Conservation (phyloP, 2,329 filamentous ascomycete species). For the Orbilia oligospora region DNA sequence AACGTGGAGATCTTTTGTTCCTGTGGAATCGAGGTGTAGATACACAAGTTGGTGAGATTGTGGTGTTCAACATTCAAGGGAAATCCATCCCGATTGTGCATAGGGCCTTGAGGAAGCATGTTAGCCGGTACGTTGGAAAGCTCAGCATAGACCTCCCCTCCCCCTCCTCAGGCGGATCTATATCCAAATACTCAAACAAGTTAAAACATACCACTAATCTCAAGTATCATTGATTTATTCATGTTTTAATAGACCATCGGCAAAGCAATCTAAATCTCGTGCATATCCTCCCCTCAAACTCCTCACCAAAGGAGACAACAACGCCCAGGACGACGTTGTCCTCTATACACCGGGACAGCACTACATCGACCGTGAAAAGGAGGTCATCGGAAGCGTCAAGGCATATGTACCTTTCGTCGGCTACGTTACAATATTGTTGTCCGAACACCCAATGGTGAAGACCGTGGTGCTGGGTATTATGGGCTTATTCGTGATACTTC, state of each 20-base stretch:
- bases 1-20: conserved; percentile 81
- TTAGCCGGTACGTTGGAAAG: conserved; percentile 70
- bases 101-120: conserved; percentile 82
- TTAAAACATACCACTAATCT: neutral
- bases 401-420: conserved; percentile 95
- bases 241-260: conserved; percentile 62
- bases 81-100: conserved; percentile 99
- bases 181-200: neutral
- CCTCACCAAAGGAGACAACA: conserved; percentile 98
- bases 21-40: conserved; percentile 79
- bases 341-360: conserved; percentile 88
- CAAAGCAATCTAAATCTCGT: conserved; percentile 64
- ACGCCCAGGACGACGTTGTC: conserved; percentile 91
- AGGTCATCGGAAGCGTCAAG: conserved; percentile 93
- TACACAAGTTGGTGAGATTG: conserved; percentile 79
- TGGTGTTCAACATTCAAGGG: conserved; percentile 86
- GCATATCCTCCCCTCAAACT: conserved; percentile 73
- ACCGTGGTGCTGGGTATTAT: conserved; percentile 94
- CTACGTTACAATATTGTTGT: conserved; percentile 95
- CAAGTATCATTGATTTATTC: neutral
- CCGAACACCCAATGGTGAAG: conserved; percentile 97
- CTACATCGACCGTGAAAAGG: conserved; percentile 82
- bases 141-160: neutral
- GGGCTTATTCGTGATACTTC: conserved; percentile 92
- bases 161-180: no score